Percentiles rank a stretch among this genome's conserved stretches.
phyloP scores from a whole-genome alignment of 257 asterid genomes.

The Rubia yunnanensis region DNA sequence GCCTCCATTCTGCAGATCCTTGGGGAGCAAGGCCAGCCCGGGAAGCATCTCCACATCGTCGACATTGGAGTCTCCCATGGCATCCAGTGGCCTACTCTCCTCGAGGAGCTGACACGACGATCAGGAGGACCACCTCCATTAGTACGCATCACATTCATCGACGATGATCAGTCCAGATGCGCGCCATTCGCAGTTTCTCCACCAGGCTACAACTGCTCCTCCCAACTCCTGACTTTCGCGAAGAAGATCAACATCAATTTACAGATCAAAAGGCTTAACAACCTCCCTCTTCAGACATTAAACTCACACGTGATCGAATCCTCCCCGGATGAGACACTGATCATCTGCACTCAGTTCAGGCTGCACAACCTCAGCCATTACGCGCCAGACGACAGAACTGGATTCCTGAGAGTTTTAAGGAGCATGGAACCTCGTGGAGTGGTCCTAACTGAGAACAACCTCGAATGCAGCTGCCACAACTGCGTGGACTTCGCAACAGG shows the following conservation, averaged over 20 bases:
- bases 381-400: conserved; percentile 51
- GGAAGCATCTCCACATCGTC: conserved; percentile 57
- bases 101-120: conserved; percentile 61
- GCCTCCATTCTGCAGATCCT: conserved; percentile 74
- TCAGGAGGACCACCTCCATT: conserved; percentile 73
- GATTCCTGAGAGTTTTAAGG: conserved; percentile 37
- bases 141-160: conserved; percentile 60
- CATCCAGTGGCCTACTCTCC: conserved; percentile 81
- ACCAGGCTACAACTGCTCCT: conserved; percentile 42
- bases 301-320: conserved; percentile 43
- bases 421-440: conserved; percentile 56
- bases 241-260: conserved; percentile 61
- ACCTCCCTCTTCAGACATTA: conserved; percentile 45
- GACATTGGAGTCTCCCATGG: conserved; percentile 92
- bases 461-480: conserved; percentile 56
- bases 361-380: conserved; percentile 56
- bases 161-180: conserved; percentile 23
- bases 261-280: conserved; percentile 55
- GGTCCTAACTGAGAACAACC: conserved; percentile 56
- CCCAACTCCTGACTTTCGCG: conserved; percentile 56
- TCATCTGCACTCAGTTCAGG: conserved; percentile 65
- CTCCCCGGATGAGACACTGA: conserved; percentile 43
- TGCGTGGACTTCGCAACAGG: conserved; percentile 64
- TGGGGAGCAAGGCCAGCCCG: conserved; percentile 24
- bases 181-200: conserved; percentile 52